Base-by-base conservation (phyloP, 352 stramenopile genomes). In the Globisporangium irregulare region DNA sequence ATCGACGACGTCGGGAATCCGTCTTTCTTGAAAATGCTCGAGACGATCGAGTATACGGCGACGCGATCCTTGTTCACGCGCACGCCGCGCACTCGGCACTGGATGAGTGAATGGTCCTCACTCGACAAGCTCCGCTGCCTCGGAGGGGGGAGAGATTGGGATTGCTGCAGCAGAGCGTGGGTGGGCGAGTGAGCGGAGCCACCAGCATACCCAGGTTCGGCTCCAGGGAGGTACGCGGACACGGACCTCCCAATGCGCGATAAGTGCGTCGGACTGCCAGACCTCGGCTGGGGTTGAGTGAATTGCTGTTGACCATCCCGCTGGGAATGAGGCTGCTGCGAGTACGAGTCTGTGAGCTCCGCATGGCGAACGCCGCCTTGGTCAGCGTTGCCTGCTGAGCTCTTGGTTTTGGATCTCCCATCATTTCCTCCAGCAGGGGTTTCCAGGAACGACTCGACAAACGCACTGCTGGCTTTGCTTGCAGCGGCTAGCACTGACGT, bases 41-140 rank as follows among this genome's bases (percentile, higher is more conserved):
- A 86, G 59, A 81, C 73, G 62, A 90, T 79, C 24, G 78, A 84
- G 67, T 91, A 91, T 0, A 90, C 48, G 0, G 83, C 81, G 46
- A 90, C 69, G 10, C 78, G 81, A 38, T 80, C 67, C 57, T 77
- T 75, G 54, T 76, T 87, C 29, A 91, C 62, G 18, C 79, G 81
- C 8, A 91, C 81, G 9, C 81, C 73, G 10, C 78, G 70, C 27
- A 91, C 81, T 18, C 78, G 82, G 59, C 74, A 89, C 29, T 88
- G 76, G 12, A 90, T 66, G 4, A 62, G 62, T 18, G 53, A 62
- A 15, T 22, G 66, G 6, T 59, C 56, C 14, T 55, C 24, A n/a
- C 12, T 50, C 41, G 41, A 59, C 29, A 51, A n/a, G 32, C 43
- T 57, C 24, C 27, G 36, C 22, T 50, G 32, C 50, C 24, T 25